Base-by-base conservation (phyloP, 768 basidiomycete genomes). In the Piloderma croceum region DNA sequence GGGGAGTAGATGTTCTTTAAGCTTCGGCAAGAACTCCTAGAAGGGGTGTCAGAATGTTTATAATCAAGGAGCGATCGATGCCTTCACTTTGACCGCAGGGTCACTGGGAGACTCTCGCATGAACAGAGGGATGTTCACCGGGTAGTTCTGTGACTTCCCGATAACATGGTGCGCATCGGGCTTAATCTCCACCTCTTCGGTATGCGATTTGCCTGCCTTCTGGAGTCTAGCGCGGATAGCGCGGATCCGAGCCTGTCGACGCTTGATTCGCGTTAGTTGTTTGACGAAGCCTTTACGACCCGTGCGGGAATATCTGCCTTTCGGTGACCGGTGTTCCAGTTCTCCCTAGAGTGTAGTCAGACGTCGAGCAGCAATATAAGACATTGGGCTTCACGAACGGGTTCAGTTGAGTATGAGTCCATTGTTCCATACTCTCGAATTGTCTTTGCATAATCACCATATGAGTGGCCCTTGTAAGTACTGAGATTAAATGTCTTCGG, bases 401-500 rank as follows among this genome's bases (percentile, higher is more conserved):
- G 24, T 13, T 47, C 44, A 0, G 49, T 54, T 4, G 51, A 51
- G 36, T 53, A 62, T 0, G 41, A 50, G 31, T 59, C 60, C 4
- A 39, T 55, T 0, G 59, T 56, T 2, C 58, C 48, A 34, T 57
- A 54, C 3, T 38, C 21, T 4, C 22, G 31, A 20, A 62, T 57
- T 1, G 46, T 52, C 1, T 6, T 6, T 0, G 21, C 24, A 18
- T 54, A 58, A 39, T 63, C 56, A 0, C 54, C 53, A 1, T 59
- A 32, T 1, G 50, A 48, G 29, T 63, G 61, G 17, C 52, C 47
- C 39, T 60, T 62, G 39, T 60, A 61, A 1, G 55, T 63, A 4
- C 40, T 38, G 12, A 59, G 35, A 27, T 59, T 62, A 15, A 29
- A 29, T 29, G 9, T 29, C 10, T 15, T 9, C 15, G 15, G 27